Evolutionary conservation across 2,329 filamentous ascomycete species (phyloP), one percentile per base, ranked within the genome.

Genomic region (Fusarium euwallaceae): DNA sequence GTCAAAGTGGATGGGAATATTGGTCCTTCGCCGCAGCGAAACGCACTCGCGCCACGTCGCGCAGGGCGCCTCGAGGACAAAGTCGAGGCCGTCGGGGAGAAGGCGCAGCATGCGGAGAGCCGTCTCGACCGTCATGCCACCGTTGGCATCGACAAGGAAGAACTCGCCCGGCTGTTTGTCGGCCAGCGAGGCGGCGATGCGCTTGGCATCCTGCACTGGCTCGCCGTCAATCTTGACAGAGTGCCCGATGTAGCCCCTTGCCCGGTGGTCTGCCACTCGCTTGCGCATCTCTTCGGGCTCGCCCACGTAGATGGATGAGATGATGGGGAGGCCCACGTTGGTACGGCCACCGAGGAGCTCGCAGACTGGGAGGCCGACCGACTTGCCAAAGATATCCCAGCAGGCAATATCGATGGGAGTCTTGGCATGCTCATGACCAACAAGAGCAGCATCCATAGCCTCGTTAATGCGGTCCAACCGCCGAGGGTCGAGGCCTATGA

Each of bases 51-150:
- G 62, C 48, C 41, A 71, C 29, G 72, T 75, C 8, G 72, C 63
- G 36, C 72, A 73, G 16, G 74, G 72, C 3, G 75, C 74, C 55
- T 76, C 75, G 4, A 75, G 69, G 29, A 76, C 74, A 63, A 76
- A 68, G 29, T 76, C 75, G 16, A 76, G 27, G 8, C 67, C 64
- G 5, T 65, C 37, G 4, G 74, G 74, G 14, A 77, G 65, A 11
- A 76, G 59, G 12, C 72, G 60, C 20, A 77, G 36, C 72, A 73
- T 68, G 16, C 72, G 67, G 48, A 74, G 39, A 4, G 72, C 69
- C 6, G 51, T 65, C 43, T 77, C 74, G 22, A 77, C 70, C 1
- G 72, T 69, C 63, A 76, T 61, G 4, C 67, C 61, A 11, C 74
- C 59, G 27, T 76, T 77, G 29, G 67, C 64, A 22, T 77, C 72